phyloP scores from a whole-genome alignment of 1,139 yeast species.

The Magnusiomyces suaveolens region DNA sequence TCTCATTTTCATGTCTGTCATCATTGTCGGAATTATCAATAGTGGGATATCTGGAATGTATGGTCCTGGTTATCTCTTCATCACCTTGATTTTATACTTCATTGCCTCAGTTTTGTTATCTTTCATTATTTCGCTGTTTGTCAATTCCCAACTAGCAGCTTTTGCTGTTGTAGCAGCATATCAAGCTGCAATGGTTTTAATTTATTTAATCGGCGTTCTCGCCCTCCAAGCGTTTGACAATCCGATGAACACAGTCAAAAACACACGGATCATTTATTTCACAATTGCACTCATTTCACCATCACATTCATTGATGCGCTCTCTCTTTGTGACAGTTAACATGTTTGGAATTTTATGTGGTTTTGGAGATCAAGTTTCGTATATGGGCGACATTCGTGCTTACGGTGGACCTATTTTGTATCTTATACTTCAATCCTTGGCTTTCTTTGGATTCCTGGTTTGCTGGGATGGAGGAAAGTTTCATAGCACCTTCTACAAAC shows the following conservation, averaged over 20 bases:
- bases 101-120: constrained; percentile 27
- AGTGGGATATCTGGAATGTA: constrained; percentile 20
- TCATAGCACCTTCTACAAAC: not conserved
- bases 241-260: constrained; percentile 23
- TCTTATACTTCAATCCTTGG: constrained; percentile 24
- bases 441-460: constrained; percentile 23
- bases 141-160: constrained; percentile 31
- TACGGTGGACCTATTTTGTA: constrained; percentile 33
- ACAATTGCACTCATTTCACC: constrained; percentile 29
- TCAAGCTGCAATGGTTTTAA: constrained; percentile 28
- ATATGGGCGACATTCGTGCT: constrained; percentile 28
- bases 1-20: constrained; percentile 23
- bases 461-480: constrained; percentile 31
- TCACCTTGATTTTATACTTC: constrained; percentile 28
- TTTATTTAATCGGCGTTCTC: constrained; percentile 30
- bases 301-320: constrained; percentile 26
- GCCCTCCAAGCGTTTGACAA: constrained; percentile 28
- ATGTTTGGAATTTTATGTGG: constrained; percentile 30
- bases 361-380: constrained; percentile 19
- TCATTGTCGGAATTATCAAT: constrained; percentile 25
- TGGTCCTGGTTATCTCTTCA: constrained; percentile 30
- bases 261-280: constrained; percentile 24
- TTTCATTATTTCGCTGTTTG: constrained; percentile 29
- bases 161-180: constrained; percentile 32
- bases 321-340: constrained; percentile 30